Evolutionary conservation across 495 filamentous ascomycete genomes (phyloP).

Genomic region (Aspergillus diversus): DNA sequence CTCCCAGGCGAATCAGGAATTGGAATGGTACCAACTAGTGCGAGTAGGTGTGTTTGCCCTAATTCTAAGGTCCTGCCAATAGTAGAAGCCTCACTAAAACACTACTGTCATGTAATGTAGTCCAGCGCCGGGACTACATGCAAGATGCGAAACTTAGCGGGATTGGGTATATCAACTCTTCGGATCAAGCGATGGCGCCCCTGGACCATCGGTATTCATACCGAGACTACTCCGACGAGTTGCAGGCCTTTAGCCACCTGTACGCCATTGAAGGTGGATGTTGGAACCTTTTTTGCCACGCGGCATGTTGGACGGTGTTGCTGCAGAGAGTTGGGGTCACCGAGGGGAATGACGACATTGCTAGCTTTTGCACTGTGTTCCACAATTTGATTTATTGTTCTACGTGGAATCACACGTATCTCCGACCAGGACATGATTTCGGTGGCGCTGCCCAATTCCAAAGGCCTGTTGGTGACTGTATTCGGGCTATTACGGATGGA

Average conservation of each 20-base stretch:
- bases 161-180: slow-evolving; percentile 8
- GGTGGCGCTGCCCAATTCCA: slow-evolving; percentile 13
- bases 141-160: slow-evolving; percentile 4
- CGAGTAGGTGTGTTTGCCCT: slow-evolving; percentile 5
- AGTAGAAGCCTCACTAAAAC: background rate
- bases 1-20: background rate
- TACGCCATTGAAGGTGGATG: background rate
- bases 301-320: slow-evolving; percentile 13
- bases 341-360: background rate
- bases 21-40: slow-evolving; percentile 13
- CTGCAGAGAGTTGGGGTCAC: slow-evolving; percentile 2
- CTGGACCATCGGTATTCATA: background rate
- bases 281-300: slow-evolving; percentile 9
- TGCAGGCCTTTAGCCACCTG: background rate
- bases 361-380: slow-evolving; percentile 1
- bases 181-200: background rate
- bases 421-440: slow-evolving; percentile 18
- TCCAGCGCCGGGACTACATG: background rate
- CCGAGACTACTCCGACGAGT: background rate
- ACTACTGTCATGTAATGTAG: background rate
- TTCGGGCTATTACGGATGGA: slow-evolving; percentile 1
- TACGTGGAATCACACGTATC: slow-evolving; percentile 4
- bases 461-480: background rate
- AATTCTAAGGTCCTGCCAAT: background rate
- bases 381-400: slow-evolving; percentile 6